These are phyloP conservation scores for Apostasia ramifera DNA, from an alignment of 106 monocot species.

Conservation along the genomic window DNA sequence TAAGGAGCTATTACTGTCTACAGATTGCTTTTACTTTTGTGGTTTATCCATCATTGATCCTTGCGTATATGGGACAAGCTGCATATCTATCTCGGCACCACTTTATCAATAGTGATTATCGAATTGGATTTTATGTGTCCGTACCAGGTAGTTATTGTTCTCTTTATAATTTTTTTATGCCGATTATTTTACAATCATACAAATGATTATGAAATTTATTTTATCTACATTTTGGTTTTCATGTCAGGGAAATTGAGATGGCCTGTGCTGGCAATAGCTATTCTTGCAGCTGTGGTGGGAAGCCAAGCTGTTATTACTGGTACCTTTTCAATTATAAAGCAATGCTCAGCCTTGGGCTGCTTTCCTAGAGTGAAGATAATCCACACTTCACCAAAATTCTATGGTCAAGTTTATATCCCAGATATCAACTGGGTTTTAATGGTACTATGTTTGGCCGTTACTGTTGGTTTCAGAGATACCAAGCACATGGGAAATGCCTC, in stretches of 20 bases:
- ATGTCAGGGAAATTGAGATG: conserved; percentile 57
- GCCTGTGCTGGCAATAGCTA: conserved; percentile 80
- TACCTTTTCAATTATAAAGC: conserved; percentile 90
- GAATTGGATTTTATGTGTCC: conserved; percentile 94
- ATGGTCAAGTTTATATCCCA: conserved; percentile 89
- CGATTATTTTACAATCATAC: background rate
- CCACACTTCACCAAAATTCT: conserved; percentile 71
- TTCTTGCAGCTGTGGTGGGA: conserved; percentile 87
- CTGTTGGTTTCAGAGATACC: conserved; percentile 78
- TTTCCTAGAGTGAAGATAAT: conserved; percentile 86
- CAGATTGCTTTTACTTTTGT: conserved; percentile 92
- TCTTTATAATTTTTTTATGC: background rate
- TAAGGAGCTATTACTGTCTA: conserved; percentile 4
- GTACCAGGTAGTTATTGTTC: conserved; percentile 59
- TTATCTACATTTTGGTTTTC: conserved; percentile 6
- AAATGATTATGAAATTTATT: background rate
- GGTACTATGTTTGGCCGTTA: conserved; percentile 76
- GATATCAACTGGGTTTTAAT: conserved; percentile 93
- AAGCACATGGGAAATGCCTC: conserved; percentile 87
- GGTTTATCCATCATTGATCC: conserved; percentile 87
- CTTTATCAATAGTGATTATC: conserved; percentile 46
- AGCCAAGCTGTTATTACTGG: conserved; percentile 90
- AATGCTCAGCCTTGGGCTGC: conserved; percentile 72
- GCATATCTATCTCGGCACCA: conserved; percentile 90
- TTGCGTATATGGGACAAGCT: conserved; percentile 99